Evolutionary conservation across 768 basidiomycete species (phyloP), one percentile per base, ranked within the genome.

Genomic region (Boletus coccyginus): DNA sequence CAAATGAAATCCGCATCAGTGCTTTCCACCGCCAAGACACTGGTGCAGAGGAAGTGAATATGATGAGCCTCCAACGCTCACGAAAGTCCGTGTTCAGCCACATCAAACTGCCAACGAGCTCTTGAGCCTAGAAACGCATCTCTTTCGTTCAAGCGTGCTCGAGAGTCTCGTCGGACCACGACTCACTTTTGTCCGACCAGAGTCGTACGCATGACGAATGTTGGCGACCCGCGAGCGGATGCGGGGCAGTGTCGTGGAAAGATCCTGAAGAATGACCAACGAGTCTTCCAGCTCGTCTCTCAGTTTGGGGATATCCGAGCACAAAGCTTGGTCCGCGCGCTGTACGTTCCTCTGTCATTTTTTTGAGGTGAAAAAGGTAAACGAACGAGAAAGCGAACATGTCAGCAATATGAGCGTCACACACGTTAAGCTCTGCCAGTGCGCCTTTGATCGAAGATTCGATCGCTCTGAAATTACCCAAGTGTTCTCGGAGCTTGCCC

Each of bases 21-120:
- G 73, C 70, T 65, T 86, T 89, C 87, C 85, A 88, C 43, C 81
- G 79, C 75, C 79, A 78, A 24, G 88, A 87, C 21, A 90, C 88
- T 2, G 90, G 90, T 46, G 85, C 84, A 3, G 78, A 77, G 3
- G 84, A 77, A 1, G 88, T 86, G 75, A 91, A 91, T 63, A 91
- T 84, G 72, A 84, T 86, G 24, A 79, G 70, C 42, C 87, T 81
- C 82, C 86, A 87, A 13, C 89, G 86, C 67, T 86, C 84, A 54
- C 87, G 86, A 68, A 88, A 85, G 46, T 87, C 85, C 0, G 86
- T 90, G 66, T 91, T 90, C 24, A 90, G 77, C 89, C 89, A 92
- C 51, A 77, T 77, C 43, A 92, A 74, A 52, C 85, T 85, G 3
- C 70, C 68, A n/a, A 85, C 82, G 17, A 92, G 81, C 7, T 76